Conservation (phyloP, 192 early-diverging fungal genomes). For the Coemansia sp. region DNA sequence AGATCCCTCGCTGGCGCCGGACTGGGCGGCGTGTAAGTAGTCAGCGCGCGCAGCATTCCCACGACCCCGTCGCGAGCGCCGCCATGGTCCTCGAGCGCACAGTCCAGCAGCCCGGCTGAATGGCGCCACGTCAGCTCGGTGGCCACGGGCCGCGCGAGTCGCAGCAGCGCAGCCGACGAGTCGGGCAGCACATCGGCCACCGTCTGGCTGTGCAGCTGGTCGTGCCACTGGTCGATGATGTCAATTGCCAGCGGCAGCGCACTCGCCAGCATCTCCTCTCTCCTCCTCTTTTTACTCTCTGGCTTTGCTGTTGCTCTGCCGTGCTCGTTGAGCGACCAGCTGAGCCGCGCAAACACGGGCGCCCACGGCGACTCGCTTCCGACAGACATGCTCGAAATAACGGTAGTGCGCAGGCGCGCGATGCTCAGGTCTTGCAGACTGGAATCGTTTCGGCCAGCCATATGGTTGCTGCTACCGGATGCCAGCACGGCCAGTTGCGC, state of each 20-base stretch:
- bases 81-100: conserved; percentile 17
- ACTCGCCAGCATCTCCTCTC: not conserved
- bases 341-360: conserved; percentile 27
- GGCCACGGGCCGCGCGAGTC: conserved; percentile 27
- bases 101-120: conserved; percentile 10
- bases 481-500: conserved; percentile 4
- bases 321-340: conserved; percentile 34
- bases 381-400: not conserved
- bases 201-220: not conserved
- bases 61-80: conserved; percentile 5
- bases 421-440: not conserved
- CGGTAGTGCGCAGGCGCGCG: not conserved
- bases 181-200: conserved; percentile 1
- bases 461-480: conserved; percentile 2
- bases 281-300: too few species aligned
- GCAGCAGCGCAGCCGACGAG: conserved; percentile 11
- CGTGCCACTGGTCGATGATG: conserved; percentile 25
- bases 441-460: not conserved
- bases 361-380: conserved; percentile 27
- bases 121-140: conserved; percentile 36
- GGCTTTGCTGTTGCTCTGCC: not conserved
- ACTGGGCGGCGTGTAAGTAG: conserved; percentile 8
- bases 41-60: conserved; percentile 21
- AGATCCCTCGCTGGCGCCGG: not conserved
- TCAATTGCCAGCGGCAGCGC: conserved; percentile 28